Conservation (phyloP, 192 early-diverging fungal species). For the Pilaira anomala region DNA sequence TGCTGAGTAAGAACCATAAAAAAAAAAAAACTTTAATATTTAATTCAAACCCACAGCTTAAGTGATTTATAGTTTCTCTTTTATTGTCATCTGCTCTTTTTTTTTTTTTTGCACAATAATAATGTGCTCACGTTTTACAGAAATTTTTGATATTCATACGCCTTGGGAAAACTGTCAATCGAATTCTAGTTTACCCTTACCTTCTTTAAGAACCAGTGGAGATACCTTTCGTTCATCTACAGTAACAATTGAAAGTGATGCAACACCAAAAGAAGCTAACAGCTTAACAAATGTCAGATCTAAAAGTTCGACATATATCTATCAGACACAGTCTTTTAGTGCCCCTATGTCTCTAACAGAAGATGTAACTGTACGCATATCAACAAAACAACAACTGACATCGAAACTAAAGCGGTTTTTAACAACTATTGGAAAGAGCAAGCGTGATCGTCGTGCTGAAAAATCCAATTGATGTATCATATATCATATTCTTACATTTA, state of each 20-base stretch:
- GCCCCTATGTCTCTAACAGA: not conserved
- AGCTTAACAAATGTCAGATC: too few relatives aligned
- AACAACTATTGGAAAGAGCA: not conserved
- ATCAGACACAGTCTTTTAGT: not conserved
- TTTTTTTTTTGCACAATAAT: not conserved
- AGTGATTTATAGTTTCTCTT: too few relatives aligned
- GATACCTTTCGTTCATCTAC: not conserved
- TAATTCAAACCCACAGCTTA: too few relatives aligned
- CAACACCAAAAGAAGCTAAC: not conserved
- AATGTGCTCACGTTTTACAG: constrained; percentile 15
- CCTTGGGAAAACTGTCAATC: constrained; percentile 4
- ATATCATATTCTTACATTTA: not conserved
- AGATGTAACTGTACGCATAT: not conserved
- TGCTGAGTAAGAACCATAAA: too few relatives aligned
- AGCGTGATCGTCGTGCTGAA: not conserved
- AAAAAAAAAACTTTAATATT: too few relatives aligned
- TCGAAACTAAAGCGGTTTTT: constrained; percentile 7
- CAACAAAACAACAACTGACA: not conserved
- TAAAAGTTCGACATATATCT: not conserved
- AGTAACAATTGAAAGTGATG: constrained; percentile 3
- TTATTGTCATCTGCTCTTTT: not conserved
- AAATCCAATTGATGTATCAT: not conserved
- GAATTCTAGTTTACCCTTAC: not conserved
- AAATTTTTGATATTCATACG: constrained; percentile 3
- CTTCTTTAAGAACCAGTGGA: not conserved